phyloP scores from a whole-genome alignment of 2,329 filamentous ascomycete species.

The Colletotrichum lentis region DNA sequence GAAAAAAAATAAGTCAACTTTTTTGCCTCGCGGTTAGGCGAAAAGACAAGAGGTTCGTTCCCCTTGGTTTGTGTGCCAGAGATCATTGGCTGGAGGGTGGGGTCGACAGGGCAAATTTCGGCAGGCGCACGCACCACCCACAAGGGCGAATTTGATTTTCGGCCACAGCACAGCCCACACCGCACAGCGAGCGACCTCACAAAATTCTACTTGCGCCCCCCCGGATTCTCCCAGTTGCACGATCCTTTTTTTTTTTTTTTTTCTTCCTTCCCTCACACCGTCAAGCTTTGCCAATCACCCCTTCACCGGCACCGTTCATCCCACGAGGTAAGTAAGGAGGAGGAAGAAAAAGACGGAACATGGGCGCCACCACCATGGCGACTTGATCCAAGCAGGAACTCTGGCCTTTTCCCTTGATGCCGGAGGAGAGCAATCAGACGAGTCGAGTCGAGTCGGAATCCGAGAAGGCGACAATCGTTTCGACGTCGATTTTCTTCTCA shows the following conservation, averaged over 20 bases:
- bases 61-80: conserved; percentile 15
- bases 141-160: conserved; percentile 47
- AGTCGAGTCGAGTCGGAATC: conserved; percentile 43
- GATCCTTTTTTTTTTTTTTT: conserved; percentile 24
- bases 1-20: conserved; percentile 43
- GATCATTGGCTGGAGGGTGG: conserved; percentile 31
- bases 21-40: conserved; percentile 37
- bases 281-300: conserved; percentile 43
- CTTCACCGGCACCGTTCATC: conserved; percentile 41
- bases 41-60: conserved; percentile 15
- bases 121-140: conserved; percentile 51
- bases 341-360: conserved; percentile 23
- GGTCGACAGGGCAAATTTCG: conserved; percentile 52
- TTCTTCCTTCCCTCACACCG: conserved; percentile 40
- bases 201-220: neutral
- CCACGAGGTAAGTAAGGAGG: conserved; percentile 56
- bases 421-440: conserved; percentile 69
- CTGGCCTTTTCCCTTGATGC: conserved; percentile 60
- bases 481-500: conserved; percentile 20
- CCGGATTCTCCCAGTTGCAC: conserved; percentile 7
- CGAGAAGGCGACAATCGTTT: conserved; percentile 17
- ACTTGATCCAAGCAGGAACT: conserved; percentile 47
- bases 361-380: conserved; percentile 40
- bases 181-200: neutral
- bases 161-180: conserved; percentile 24